Conservation (phyloP, 306 rosid species). For the Cyamopsis tetragonoloba region DNA sequence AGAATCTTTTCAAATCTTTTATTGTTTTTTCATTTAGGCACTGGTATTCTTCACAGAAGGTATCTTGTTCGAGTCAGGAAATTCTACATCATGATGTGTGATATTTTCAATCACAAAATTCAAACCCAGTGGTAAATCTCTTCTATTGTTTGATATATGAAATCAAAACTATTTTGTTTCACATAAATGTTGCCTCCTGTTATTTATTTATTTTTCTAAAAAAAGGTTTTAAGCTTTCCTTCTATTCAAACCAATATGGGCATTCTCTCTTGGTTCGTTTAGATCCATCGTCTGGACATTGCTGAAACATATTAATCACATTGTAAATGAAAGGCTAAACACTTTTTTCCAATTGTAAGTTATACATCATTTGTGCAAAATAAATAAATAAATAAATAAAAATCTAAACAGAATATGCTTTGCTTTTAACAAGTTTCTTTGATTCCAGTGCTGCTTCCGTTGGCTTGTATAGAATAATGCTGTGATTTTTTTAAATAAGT, state of each 20-base stretch:
- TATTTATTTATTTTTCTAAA: too few species aligned
- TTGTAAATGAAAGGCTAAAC: neutral
- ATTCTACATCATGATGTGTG: too few species aligned
- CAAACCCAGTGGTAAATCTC: too few species aligned
- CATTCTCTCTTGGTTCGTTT: neutral
- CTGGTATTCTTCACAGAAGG: too few species aligned
- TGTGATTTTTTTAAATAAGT: neutral
- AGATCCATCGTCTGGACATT: too few species aligned
- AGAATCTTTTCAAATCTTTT: neutral
- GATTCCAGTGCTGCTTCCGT: neutral
- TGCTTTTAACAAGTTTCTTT: neutral
- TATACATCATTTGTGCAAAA: neutral
- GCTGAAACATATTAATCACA: too few species aligned
- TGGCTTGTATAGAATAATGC: neutral
- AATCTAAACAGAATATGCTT: neutral
- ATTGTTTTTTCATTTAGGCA: too few species aligned
- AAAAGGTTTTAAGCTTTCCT: neutral
- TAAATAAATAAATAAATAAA: neutral
- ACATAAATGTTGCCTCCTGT: neutral
- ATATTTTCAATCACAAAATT: too few species aligned
- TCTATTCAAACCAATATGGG: neutral
- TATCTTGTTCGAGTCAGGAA: too few species aligned
- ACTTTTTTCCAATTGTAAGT: neutral
- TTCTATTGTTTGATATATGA: neutral
- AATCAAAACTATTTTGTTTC: neutral